These are phyloP conservation scores for Lyophyllum atratum DNA, from an alignment of 768 basidiomycete genomes.

Conservation along the genomic window DNA sequence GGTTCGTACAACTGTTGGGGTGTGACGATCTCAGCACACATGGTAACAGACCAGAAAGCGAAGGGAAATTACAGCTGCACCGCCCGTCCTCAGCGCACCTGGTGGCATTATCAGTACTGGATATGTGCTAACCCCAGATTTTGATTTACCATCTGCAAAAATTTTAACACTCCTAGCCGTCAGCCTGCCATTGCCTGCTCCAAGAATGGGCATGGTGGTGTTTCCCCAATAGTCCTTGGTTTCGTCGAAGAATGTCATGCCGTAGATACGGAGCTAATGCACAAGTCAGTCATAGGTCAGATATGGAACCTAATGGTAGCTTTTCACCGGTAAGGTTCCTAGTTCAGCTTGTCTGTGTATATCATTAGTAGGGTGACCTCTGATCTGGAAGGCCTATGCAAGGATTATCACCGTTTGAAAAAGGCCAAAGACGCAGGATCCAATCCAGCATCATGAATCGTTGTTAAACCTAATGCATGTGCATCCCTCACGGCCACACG, in stretches of 20 bases:
- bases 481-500: slow-evolving; percentile 66
- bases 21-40: slow-evolving; percentile 1
- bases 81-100: slow-evolving; percentile 89
- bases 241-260: slow-evolving; percentile 75
- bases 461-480: slow-evolving; percentile 71
- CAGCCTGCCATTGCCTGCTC: slow-evolving; percentile 61
- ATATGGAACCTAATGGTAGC: not conserved
- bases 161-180: slow-evolving; percentile 78
- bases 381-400: not conserved
- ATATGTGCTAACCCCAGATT: slow-evolving; percentile 3
- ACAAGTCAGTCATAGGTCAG: slow-evolving; percentile 7
- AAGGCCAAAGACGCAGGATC: slow-evolving; percentile 70
- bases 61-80: slow-evolving; percentile 71
- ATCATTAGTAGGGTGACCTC: slow-evolving; percentile 8
- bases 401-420: slow-evolving; percentile 56
- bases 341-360: slow-evolving; percentile 59
- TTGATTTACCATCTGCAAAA: slow-evolving; percentile 64
- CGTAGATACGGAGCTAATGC: slow-evolving; percentile 72
- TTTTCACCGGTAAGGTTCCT: slow-evolving; percentile 60
- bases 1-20: slow-evolving; percentile 68
- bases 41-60: not conserved
- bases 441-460: slow-evolving; percentile 85
- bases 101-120: slow-evolving; percentile 3
- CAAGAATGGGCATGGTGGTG: slow-evolving; percentile 51
- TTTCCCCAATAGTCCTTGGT: slow-evolving; percentile 76